Conservation (phyloP, 139 green algal genomes). For the Dunaliella sp. region DNA sequence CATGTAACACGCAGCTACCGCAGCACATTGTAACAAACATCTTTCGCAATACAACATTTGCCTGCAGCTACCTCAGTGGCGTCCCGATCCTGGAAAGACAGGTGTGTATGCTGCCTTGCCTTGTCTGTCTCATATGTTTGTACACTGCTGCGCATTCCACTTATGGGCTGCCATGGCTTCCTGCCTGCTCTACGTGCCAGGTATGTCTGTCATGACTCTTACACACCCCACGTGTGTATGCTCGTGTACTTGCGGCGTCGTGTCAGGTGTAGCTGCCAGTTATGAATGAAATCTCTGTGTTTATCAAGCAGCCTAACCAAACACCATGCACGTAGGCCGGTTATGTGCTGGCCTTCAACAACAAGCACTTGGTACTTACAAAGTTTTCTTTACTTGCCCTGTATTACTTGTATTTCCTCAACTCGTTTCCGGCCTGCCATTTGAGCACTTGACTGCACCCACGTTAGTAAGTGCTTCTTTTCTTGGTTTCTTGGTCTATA, state of each 20-base stretch:
- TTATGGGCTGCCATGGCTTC: not conserved
- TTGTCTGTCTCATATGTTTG: not conserved
- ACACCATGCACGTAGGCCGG: too few species aligned
- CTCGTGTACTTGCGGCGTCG: not conserved
- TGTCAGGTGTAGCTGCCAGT: too few species aligned
- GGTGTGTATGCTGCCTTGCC: not conserved
- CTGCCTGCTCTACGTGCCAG: not conserved
- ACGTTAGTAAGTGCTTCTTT: not conserved
- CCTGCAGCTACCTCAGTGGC: conserved; percentile 18
- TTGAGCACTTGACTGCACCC: not conserved
- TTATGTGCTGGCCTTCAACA: too few species aligned
- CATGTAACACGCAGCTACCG: conserved; percentile 2
- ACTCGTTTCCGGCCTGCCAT: not conserved
- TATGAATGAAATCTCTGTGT: not conserved
- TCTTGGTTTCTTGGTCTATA: too few species aligned
- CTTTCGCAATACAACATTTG: not conserved
- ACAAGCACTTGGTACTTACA: too few species aligned
- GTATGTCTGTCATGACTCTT: not conserved
- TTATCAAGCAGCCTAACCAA: too few species aligned
- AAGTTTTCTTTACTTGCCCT: too few species aligned
- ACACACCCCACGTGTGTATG: not conserved
- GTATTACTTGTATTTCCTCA: not conserved
- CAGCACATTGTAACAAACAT: too few species aligned
- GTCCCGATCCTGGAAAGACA: conserved; percentile 38
- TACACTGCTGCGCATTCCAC: not conserved